Percentiles rank a stretch among this genome's conserved stretches.
phyloP scores from a whole-genome alignment of 192 early-diverging fungal species.

The Mortierella alpina region DNA sequence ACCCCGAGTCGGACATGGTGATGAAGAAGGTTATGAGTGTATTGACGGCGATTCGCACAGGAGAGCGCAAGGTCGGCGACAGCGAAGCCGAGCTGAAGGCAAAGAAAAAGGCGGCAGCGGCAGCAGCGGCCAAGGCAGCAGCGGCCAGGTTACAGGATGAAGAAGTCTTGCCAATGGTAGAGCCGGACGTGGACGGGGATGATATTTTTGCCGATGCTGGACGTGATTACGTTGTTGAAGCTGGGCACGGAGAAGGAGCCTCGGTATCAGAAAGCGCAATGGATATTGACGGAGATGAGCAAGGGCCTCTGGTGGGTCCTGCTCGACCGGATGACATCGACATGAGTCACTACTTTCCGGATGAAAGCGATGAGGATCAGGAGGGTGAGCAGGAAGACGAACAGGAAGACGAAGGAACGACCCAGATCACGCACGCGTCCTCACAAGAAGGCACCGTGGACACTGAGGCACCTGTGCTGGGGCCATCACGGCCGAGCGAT shows the following conservation, averaged over 20 bases:
- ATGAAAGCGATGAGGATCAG: constrained; percentile 40
- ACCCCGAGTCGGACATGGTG: constrained; percentile 70
- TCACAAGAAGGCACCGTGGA: constrained; percentile 3
- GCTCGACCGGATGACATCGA: constrained; percentile 28
- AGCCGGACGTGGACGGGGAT: constrained; percentile 67
- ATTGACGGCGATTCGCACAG: constrained; percentile 60
- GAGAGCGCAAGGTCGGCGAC: constrained; percentile 39
- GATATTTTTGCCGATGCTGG: constrained; percentile 93
- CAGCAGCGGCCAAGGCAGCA: constrained; percentile 31
- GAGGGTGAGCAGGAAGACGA: constrained; percentile 15
- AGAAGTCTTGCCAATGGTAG: constrained; percentile 20
- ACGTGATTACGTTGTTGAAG: constrained; percentile 77
- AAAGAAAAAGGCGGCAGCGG: constrained; percentile 54
- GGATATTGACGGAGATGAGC: constrained; percentile 39
- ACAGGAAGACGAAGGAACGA: neutral
- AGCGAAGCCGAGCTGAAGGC: constrained; percentile 58
- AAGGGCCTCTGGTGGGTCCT: constrained; percentile 36
- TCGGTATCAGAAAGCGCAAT: constrained; percentile 15
- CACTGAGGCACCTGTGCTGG: constrained; percentile 30
- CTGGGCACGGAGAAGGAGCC: constrained; percentile 5
- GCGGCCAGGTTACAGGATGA: constrained; percentile 24
- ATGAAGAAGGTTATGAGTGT: constrained; percentile 79
- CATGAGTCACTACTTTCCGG: constrained; percentile 48
- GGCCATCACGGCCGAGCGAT: constrained; percentile 34
- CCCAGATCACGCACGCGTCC: neutral